phyloP scores from a whole-genome alignment of 768 basidiomycete species.

The Hortiboletus campestris region DNA sequence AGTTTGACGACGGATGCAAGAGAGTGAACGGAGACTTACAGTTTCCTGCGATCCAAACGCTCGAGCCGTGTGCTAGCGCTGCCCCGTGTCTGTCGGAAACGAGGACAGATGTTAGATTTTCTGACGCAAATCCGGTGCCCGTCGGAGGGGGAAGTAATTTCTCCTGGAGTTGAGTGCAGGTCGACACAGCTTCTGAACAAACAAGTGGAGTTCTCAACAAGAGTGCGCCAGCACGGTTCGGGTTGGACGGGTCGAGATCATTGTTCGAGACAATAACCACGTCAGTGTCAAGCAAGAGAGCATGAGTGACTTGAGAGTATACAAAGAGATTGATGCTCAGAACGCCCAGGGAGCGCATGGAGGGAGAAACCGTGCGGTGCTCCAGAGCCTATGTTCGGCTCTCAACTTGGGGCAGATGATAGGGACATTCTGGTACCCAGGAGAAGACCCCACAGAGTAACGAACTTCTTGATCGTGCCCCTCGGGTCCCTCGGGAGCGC shows the following conservation, averaged over 20 bases:
- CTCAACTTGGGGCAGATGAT: background rate
- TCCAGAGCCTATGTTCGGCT: background rate
- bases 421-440: background rate
- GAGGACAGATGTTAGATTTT: conserved; percentile 2
- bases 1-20: background rate
- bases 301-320: background rate
- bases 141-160: conserved; percentile 2
- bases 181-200: background rate
- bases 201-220: background rate
- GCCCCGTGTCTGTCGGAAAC: conserved; percentile 11
- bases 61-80: background rate
- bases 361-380: background rate
- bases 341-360: background rate
- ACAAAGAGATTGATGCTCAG: background rate
- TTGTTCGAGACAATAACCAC: conserved; percentile 15
- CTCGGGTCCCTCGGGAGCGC: background rate
- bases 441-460: background rate
- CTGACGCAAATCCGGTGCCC: background rate
- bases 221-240: background rate
- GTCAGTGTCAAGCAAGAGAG: background rate
- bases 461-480: no score
- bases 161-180: conserved; percentile 10
- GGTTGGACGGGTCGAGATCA: conserved; percentile 8
- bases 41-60: conserved; percentile 9
- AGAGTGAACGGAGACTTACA: background rate